These are phyloP conservation scores for Physaria fendleri DNA, from an alignment of 345 rosid genomes.

Conservation along the genomic window DNA sequence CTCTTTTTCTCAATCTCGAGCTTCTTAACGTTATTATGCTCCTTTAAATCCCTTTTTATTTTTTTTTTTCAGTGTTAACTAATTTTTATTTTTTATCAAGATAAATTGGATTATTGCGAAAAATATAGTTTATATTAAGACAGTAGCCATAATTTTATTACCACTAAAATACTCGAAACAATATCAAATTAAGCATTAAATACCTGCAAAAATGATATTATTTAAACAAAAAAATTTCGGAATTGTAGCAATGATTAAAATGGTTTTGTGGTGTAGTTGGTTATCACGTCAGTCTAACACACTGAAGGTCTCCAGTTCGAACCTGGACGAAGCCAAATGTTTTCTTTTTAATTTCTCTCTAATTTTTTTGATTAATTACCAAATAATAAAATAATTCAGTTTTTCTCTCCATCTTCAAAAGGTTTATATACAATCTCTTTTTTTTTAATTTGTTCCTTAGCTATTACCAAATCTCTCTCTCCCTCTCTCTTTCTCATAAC, in stretches of 20 bases:
- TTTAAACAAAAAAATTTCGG: no score
- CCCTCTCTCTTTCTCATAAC: neutral
- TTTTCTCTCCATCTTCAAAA: neutral
- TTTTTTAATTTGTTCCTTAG: neutral
- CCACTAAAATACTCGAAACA: no score
- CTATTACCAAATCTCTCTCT: constrained; percentile 1
- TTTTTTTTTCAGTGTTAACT: neutral
- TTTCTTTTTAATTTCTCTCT: neutral
- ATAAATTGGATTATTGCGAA: no score
- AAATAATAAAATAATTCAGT: neutral
- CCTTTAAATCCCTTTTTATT: neutral
- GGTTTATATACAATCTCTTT: neutral
- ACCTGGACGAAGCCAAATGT: constrained; percentile 38
- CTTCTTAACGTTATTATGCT: constrained; percentile 13
- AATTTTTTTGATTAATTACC: neutral
- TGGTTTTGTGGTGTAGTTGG: constrained; percentile 98
- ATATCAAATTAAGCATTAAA: no score
- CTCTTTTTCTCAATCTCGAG: constrained; percentile 23
- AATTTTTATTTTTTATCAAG: neutral
- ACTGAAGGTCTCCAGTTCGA: constrained; percentile 97
- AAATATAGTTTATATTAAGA: no score
- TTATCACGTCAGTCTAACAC: constrained; percentile 99
- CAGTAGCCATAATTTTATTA: no score
- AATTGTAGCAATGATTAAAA: no score
- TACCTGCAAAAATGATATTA: no score